Conservation (phyloP, 805 yeast species). For the Candida tammaniensis region DNA sequence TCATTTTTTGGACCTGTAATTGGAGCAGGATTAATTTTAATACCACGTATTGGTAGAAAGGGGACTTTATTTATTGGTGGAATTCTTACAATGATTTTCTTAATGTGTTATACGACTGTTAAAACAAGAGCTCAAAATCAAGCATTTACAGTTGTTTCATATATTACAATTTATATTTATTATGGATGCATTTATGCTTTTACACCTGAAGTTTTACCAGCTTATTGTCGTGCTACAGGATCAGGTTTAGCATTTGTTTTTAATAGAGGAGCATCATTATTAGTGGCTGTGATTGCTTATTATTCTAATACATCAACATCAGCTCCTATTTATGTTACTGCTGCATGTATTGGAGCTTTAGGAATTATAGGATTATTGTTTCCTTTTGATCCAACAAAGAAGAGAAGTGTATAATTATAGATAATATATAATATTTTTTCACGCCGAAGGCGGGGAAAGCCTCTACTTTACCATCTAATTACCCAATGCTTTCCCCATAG, state of each 20-base stretch:
- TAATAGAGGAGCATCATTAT: constrained; percentile 31
- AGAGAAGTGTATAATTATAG: constrained; percentile 24
- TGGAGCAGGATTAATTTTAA: constrained; percentile 21
- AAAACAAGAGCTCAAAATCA: constrained; percentile 42
- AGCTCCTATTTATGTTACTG: constrained; percentile 37
- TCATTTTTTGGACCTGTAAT: constrained; percentile 30
- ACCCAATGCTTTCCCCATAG: no score
- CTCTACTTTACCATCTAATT: no score
- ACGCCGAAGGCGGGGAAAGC: no score
- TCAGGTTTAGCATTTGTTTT: constrained; percentile 32
- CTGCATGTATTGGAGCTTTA: constrained; percentile 31
- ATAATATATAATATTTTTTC: no score
- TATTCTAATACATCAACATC: constrained; percentile 24
- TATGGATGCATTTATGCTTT: constrained; percentile 32
- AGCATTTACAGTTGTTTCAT: constrained; percentile 51
- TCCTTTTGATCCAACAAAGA: constrained; percentile 32
- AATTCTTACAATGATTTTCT: constrained; percentile 50
- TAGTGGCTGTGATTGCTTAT: constrained; percentile 39
- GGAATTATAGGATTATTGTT: constrained; percentile 30
- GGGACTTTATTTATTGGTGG: constrained; percentile 59
- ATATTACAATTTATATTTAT: constrained; percentile 38
- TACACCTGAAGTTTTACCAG: constrained; percentile 38
- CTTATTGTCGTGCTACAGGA: constrained; percentile 35
- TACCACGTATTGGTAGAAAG: constrained; percentile 46
- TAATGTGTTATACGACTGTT: constrained; percentile 61